Evolutionary conservation across 1,284 basidiomycete genomes (phyloP).

Genomic region (Microbotryomycetes sp.): DNA sequence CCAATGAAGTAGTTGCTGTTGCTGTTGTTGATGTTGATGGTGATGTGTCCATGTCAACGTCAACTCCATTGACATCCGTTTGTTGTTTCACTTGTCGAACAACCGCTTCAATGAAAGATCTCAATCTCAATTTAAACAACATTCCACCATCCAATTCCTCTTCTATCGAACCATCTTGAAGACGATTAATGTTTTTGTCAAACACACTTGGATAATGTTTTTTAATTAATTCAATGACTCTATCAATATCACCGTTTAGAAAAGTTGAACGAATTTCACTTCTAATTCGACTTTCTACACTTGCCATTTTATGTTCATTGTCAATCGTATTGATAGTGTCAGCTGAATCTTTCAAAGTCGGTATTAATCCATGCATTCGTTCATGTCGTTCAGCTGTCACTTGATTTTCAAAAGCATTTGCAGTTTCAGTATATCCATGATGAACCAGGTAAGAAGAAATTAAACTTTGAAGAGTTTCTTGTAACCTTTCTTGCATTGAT

Average conservation of each 20-base stretch:
- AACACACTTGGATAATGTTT: slow-evolving; percentile 14
- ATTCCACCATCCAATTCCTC: slow-evolving; percentile 4
- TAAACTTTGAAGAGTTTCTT: slow-evolving; percentile 25
- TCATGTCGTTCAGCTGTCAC: slow-evolving; percentile 14
- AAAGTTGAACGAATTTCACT: slow-evolving; percentile 10
- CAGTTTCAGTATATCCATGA: slow-evolving; percentile 23
- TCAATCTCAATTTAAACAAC: slow-evolving; percentile 17
- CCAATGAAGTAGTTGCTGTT: slow-evolving; percentile 50
- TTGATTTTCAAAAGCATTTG: slow-evolving; percentile 14
- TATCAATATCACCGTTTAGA: slow-evolving; percentile 2
- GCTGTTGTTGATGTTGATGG: slow-evolving; percentile 52
- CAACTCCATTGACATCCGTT: slow-evolving; percentile 34
- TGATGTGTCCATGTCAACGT: slow-evolving; percentile 42
- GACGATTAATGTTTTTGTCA: not conserved
- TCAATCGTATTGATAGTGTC: not conserved
- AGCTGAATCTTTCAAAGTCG: not conserved
- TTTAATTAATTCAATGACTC: slow-evolving; percentile 10
- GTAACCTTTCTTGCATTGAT: not conserved
- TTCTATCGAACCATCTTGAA: not conserved
- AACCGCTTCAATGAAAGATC: slow-evolving; percentile 73
- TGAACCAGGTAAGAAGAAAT: slow-evolving; percentile 27
- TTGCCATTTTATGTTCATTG: not conserved
- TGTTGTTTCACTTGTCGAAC: slow-evolving; percentile 50
- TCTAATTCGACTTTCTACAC: not conserved
- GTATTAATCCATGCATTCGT: slow-evolving; percentile 3